These are phyloP conservation scores for Scenedesmus sp. DNA, from an alignment of 163 green algal genomes.

Conservation along the genomic window DNA sequence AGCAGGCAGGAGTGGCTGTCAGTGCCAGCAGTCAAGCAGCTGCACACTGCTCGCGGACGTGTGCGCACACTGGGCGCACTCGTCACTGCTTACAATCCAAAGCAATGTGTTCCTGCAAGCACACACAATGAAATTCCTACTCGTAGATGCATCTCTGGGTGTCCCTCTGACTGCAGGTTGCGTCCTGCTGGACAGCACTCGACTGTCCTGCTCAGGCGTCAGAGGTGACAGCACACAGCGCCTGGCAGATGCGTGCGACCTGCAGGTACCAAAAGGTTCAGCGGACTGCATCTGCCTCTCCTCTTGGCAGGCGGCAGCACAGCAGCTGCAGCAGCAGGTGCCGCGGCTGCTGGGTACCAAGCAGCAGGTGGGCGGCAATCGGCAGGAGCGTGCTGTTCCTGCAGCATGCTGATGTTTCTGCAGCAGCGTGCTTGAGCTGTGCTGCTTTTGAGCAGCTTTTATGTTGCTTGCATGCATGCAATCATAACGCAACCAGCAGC, in stretches of 20 bases:
- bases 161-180: background rate
- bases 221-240: background rate
- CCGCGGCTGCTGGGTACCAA: background rate
- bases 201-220: background rate
- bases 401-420: no score
- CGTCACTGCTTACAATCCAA: no score
- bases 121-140: no score
- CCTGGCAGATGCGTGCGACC: background rate
- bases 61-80: no score
- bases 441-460: background rate
- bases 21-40: no score
- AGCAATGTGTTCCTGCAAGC: no score
- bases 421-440: no score
- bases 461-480: background rate
- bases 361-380: background rate
- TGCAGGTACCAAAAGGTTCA: background rate
- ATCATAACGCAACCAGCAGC: background rate
- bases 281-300: background rate
- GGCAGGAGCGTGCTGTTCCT: background rate
- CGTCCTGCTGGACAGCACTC: background rate
- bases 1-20: no score
- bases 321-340: slow-evolving; percentile 8
- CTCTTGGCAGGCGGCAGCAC: background rate
- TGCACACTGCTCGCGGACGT: no score
- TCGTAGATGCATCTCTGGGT: background rate